Evolutionary conservation across 1,139 yeast species (phyloP).

Genomic region (Yamadazyma friedrichii): DNA sequence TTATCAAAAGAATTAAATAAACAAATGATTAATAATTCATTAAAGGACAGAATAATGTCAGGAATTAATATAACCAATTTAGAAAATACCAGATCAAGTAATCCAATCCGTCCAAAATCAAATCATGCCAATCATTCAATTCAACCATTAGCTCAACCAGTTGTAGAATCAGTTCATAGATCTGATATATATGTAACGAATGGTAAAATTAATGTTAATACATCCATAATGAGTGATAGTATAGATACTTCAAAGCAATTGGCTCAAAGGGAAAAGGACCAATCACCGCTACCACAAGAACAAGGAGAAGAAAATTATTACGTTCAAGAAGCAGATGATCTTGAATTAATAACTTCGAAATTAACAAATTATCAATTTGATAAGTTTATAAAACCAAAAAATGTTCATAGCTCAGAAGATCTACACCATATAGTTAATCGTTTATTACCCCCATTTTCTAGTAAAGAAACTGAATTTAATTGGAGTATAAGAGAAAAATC

Average conservation of each 20-base stretch:
- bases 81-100: neutral
- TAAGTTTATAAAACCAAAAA: constrained; percentile 18
- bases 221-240: neutral
- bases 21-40: constrained; percentile 32
- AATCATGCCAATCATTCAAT: neutral
- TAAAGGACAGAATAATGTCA: constrained; percentile 28
- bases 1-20: constrained; percentile 46
- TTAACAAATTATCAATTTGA: constrained; percentile 27
- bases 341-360: constrained; percentile 15
- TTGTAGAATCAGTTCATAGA: neutral
- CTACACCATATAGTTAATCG: constrained; percentile 19
- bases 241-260: neutral
- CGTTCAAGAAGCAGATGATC: neutral
- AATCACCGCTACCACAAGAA: neutral
- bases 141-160: neutral
- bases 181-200: neutral
- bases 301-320: neutral
- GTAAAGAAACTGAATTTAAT: constrained; percentile 84
- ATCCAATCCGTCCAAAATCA: neutral
- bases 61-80: constrained; percentile 17
- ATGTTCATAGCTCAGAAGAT: constrained; percentile 18
- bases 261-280: constrained; percentile 1
- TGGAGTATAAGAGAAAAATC: constrained; percentile 76
- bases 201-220: neutral
- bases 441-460: constrained; percentile 47